Evolutionary conservation across 2,329 filamentous ascomycete species (phyloP).

Genomic region (Volutella citrinella): DNA sequence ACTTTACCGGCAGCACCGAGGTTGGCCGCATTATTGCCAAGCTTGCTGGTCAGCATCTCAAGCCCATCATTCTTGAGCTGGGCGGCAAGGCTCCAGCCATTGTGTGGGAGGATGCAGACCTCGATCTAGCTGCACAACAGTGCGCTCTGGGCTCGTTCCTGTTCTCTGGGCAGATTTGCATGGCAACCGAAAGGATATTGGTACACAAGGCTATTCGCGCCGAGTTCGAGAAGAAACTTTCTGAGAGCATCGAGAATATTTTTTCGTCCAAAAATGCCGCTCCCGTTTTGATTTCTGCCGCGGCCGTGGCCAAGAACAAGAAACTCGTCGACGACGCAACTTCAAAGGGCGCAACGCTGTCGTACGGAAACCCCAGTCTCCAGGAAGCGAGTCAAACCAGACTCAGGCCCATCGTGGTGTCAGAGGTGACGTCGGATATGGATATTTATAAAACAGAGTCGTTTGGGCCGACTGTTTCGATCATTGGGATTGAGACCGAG

Average conservation of each 20-base stretch:
- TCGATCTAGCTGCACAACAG: constrained; percentile 66
- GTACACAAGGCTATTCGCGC: constrained; percentile 47
- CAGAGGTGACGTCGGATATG: constrained; percentile 62
- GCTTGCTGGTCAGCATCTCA: constrained; percentile 69
- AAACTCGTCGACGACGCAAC: constrained; percentile 65
- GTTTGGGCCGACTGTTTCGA: constrained; percentile 71
- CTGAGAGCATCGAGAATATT: constrained; percentile 37
- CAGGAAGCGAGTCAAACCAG: constrained; percentile 32
- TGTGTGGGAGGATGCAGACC: constrained; percentile 75
- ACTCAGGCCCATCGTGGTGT: constrained; percentile 66
- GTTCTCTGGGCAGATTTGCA: constrained; percentile 79
- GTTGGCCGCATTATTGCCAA: constrained; percentile 72
- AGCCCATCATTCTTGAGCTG: constrained; percentile 77
- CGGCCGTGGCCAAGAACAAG: constrained; percentile 64
- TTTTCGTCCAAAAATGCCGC: constrained; percentile 57
- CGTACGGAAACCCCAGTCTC: constrained; percentile 36
- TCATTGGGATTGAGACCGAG: constrained; percentile 64
- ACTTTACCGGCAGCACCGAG: constrained; percentile 76
- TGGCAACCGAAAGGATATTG: constrained; percentile 75
- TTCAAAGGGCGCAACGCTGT: constrained; percentile 59
- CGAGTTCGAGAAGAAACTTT: constrained; percentile 45
- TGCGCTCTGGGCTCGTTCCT: constrained; percentile 70
- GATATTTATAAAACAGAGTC: constrained; percentile 72
- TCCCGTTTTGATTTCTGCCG: constrained; percentile 67
- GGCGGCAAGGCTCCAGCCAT: constrained; percentile 80